phyloP scores from a whole-genome alignment of 805 yeast genomes.

The Zygoascus biomembranicola region DNA sequence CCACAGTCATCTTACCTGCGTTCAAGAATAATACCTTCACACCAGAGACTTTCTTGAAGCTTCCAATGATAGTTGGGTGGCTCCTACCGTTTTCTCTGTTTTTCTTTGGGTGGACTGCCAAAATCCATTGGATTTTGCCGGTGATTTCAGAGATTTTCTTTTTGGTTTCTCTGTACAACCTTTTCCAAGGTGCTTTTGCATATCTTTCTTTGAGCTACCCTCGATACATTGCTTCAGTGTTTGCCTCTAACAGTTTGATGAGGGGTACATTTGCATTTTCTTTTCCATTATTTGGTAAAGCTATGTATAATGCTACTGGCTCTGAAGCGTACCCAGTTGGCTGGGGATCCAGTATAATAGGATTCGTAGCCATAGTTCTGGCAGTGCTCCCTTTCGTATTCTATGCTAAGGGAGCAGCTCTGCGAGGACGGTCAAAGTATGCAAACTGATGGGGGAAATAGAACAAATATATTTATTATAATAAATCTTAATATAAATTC shows the following conservation, averaged over 20 bases:
- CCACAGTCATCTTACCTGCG: background rate
- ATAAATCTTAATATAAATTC: no score
- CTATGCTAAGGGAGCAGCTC: slow-evolving; percentile 21
- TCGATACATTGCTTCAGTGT: slow-evolving; percentile 47
- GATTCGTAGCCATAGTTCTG: slow-evolving; percentile 37
- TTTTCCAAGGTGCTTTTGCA: slow-evolving; percentile 44
- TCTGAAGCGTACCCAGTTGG: slow-evolving; percentile 44
- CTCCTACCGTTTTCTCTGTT: slow-evolving; percentile 39
- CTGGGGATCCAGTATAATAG: slow-evolving; percentile 49
- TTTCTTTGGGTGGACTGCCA: slow-evolving; percentile 48
- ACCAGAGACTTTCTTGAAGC: slow-evolving; percentile 13
- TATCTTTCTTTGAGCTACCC: slow-evolving; percentile 42
- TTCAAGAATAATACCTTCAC: slow-evolving; percentile 1
- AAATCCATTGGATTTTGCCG: slow-evolving; percentile 44
- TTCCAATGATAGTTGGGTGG: slow-evolving; percentile 12
- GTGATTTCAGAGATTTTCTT: slow-evolving; percentile 36
- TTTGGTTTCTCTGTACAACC: slow-evolving; percentile 33
- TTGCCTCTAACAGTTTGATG: slow-evolving; percentile 47
- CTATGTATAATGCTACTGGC: slow-evolving; percentile 41
- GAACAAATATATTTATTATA: no score
- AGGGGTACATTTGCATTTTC: slow-evolving; percentile 48
- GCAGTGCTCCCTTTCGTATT: slow-evolving; percentile 41
- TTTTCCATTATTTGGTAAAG: slow-evolving; percentile 57
- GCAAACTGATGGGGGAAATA: slow-evolving; percentile 17
- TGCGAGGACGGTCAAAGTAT: slow-evolving; percentile 30